phyloP scores from a whole-genome alignment of 257 asterid genomes.

The Nicotiana sylvestris region DNA sequence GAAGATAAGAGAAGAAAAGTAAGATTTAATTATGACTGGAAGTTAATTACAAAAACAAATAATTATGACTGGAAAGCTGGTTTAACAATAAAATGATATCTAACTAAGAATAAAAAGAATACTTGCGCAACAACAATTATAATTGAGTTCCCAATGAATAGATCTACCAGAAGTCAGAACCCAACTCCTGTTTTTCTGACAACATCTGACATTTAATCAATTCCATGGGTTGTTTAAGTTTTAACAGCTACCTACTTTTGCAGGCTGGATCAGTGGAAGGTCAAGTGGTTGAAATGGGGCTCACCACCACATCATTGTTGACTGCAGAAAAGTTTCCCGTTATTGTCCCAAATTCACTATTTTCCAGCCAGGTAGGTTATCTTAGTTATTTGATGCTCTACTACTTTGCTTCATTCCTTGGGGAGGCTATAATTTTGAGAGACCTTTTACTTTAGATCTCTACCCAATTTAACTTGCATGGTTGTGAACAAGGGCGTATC shows the following conservation, averaged over 20 bases:
- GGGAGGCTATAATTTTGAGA: not conserved
- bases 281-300: constrained; percentile 87
- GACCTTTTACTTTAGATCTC: not conserved
- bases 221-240: not conserved
- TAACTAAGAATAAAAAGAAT: not conserved
- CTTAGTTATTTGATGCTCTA: not conserved
- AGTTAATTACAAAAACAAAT: not conserved
- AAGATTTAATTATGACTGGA: not conserved
- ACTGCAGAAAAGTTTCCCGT: constrained; percentile 88
- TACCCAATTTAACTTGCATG: not conserved
- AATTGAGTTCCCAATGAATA: not conserved
- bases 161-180: not conserved
- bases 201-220: not conserved
- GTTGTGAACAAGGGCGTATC: not conserved
- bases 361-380: constrained; percentile 74
- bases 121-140: not conserved
- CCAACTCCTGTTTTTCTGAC: not conserved
- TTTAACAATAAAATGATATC: not conserved
- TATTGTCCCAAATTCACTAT: constrained; percentile 82
- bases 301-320: constrained; percentile 76
- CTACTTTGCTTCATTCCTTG: not conserved
- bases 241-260: constrained; percentile 9
- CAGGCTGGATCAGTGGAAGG: constrained; percentile 99
- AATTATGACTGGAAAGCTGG: not conserved
- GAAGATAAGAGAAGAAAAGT: not conserved